phyloP scores from a whole-genome alignment of 768 basidiomycete species.

The Auricularia auricula-judae region DNA sequence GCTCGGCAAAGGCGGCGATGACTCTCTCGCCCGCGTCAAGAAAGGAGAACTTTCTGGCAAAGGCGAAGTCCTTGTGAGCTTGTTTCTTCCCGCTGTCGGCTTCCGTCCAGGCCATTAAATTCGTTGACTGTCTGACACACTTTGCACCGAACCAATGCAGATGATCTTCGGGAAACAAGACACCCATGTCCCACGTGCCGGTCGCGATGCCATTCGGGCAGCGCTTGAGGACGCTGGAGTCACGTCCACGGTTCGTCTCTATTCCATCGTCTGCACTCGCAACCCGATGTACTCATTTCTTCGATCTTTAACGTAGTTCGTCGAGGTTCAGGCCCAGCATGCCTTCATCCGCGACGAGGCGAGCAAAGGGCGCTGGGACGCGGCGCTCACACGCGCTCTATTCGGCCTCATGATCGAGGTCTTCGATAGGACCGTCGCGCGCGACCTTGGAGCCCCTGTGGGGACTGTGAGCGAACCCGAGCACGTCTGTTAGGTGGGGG shows the following conservation, averaged over 20 bases:
- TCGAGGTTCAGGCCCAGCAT: conserved; percentile 95
- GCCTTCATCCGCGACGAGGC: conserved; percentile 90
- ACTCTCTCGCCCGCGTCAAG: conserved; percentile 62
- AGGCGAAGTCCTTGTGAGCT: conserved; percentile 71
- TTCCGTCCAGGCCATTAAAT: no score
- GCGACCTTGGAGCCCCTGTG: conserved; percentile 59
- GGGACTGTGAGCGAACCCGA: conserved; percentile 52
- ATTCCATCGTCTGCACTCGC: no score
- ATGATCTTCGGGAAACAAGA: conserved; percentile 99
- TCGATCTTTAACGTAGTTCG: conserved; percentile 39
- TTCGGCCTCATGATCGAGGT: conserved; percentile 88
- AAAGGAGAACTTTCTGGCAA: conserved; percentile 69
- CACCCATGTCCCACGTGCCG: conserved; percentile 83
- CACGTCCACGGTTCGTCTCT: conserved; percentile 46
- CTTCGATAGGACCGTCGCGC: conserved; percentile 76
- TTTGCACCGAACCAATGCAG: conserved; percentile 21
- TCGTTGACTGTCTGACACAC: no score
- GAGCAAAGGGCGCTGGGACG: conserved; percentile 93
- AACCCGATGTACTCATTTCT: no score
- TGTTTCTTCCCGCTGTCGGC: not conserved
- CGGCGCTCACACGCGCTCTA: conserved; percentile 70
- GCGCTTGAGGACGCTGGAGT: conserved; percentile 74
- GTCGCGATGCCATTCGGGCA: conserved; percentile 75
- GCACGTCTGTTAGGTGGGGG: conserved; percentile 9
- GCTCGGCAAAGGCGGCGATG: conserved; percentile 78